phyloP scores from a whole-genome alignment of 768 basidiomycete species.

The Boletus reticuloceps region DNA sequence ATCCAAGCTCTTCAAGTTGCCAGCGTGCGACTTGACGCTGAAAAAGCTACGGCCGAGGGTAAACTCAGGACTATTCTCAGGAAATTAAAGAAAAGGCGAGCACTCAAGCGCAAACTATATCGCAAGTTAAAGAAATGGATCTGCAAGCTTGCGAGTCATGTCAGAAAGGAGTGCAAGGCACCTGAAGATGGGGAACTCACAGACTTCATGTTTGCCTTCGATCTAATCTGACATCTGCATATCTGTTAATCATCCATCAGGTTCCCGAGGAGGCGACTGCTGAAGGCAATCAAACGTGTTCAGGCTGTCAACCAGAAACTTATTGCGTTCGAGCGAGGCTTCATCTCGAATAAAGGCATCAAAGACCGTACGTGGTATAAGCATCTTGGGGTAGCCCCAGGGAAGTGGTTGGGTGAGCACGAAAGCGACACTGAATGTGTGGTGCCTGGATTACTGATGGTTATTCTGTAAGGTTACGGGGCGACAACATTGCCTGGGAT shows the following conservation, averaged over 20 bases:
- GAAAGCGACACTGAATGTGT: not conserved
- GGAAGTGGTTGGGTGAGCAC: conserved; percentile 73
- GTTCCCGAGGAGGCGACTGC: conserved; percentile 34
- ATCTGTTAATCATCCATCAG: conserved; percentile 14
- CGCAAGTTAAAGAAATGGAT: conserved; percentile 10
- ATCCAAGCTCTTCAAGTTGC: conserved; percentile 49
- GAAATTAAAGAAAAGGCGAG: conserved; percentile 31
- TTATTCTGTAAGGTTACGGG: conserved; percentile 59
- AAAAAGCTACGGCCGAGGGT: conserved; percentile 54
- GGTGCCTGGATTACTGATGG: not conserved
- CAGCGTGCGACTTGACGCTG: conserved; percentile 55
- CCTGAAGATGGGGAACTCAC: conserved; percentile 1
- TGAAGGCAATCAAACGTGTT: conserved; percentile 59
- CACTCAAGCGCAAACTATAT: conserved; percentile 19
- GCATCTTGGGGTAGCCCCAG: conserved; percentile 88
- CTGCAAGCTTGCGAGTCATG: conserved; percentile 37
- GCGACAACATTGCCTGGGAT: conserved; percentile 84
- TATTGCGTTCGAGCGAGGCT: conserved; percentile 71
- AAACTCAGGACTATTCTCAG: conserved; percentile 46
- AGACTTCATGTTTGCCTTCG: conserved; percentile 12
- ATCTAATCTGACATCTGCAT: not conserved
- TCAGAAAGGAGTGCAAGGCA: conserved; percentile 27
- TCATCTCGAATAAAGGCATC: conserved; percentile 79
- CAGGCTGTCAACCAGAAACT: conserved; percentile 66
- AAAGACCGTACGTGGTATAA: conserved; percentile 85